Conservation (phyloP, 2,329 filamentous ascomycete species). For the Podosphaera leucotricha region DNA sequence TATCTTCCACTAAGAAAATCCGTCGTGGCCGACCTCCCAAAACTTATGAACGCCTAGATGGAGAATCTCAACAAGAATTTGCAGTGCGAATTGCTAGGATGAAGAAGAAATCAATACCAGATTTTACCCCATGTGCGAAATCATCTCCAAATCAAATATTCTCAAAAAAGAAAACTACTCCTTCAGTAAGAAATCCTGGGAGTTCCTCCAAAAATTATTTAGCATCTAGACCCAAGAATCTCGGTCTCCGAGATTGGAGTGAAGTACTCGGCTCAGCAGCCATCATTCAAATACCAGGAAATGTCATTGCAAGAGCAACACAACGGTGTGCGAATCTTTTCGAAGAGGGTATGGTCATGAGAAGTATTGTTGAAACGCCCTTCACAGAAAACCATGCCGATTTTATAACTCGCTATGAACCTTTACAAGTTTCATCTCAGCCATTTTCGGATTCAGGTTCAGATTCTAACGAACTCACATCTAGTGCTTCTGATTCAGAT, state of each 20-base stretch:
- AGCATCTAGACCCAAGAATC: slow-evolving; percentile 3
- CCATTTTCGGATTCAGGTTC: neutral
- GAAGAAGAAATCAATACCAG: slow-evolving; percentile 19
- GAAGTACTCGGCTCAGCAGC: slow-evolving; percentile 62
- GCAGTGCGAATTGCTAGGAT: slow-evolving; percentile 23
- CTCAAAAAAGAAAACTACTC: neutral
- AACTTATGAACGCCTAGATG: slow-evolving; percentile 9
- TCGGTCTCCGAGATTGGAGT: slow-evolving; percentile 44
- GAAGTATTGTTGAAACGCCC: slow-evolving; percentile 8
- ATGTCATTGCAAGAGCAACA: slow-evolving; percentile 43
- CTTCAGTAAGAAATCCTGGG: slow-evolving; percentile 1
- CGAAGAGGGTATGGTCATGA: slow-evolving; percentile 39
- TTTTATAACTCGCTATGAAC: slow-evolving; percentile 7
- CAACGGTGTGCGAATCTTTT: slow-evolving; percentile 58
- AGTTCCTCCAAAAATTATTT: slow-evolving; percentile 2
- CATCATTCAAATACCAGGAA: slow-evolving; percentile 42
- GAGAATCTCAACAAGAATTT: slow-evolving; percentile 20
- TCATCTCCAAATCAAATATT: neutral
- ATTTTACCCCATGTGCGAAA: slow-evolving; percentile 8
- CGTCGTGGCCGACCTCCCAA: slow-evolving; percentile 11
- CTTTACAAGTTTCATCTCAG: neutral
- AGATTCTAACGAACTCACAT: neutral
- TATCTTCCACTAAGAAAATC: slow-evolving; percentile 2
- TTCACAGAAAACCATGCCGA: slow-evolving; percentile 4
- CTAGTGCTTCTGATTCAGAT: neutral